Evolutionary conservation across 2,329 filamentous ascomycete genomes (phyloP), one percentile per base, ranked within the genome.

Genomic region (Colletotrichum salicis): DNA sequence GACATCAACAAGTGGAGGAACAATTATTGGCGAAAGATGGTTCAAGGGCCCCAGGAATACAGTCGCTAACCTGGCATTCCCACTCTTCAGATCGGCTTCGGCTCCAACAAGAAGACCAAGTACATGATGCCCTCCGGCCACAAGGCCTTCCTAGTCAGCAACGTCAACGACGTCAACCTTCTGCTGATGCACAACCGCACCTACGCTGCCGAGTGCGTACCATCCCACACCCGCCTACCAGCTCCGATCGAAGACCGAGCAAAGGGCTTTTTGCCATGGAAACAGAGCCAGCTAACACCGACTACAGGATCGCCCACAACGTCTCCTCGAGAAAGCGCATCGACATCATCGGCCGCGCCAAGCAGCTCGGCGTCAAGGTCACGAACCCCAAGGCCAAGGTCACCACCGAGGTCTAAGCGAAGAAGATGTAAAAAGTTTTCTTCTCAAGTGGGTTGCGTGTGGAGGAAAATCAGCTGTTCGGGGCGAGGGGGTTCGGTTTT

Each of bases 181-280:
- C 92, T 99, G 82, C 90, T 99, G 81, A 99, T 99, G 96, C 96
- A 99, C 93, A 98, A 98, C 94, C 93, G 93, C 85, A 97, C 95
- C 86, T 98, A 94, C 88, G 96, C 96, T 84, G 96, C 96, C 84
- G 96, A 99, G 95, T 98, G 95, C 81, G 94, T 91, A 70, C 58
- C 0, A 37, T 51, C 55, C 57, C n/a, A 35, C 63, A 13, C 64
- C n/a, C 24, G 59, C 29, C 8, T 29, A 55, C 33, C 24, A n/a
- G 37, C 24, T 31, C 37, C 41, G 29, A 29, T 15, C 57, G 15
- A 65, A 10, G n/a, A 11, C 19, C 35, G 7, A 24, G 62, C 29
- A 19, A 54, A 22, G 54, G 13, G 41, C 10, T 31, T 7, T n/a
- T 52, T n/a, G 5, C 54, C 31, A 33, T 19, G 13, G 15, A n/a